A percentile compares a stretch with the other conserved stretches of the same genome.
phyloP scores from a whole-genome alignment of 345 rosid species.

The Dipteronia dyeriana region DNA sequence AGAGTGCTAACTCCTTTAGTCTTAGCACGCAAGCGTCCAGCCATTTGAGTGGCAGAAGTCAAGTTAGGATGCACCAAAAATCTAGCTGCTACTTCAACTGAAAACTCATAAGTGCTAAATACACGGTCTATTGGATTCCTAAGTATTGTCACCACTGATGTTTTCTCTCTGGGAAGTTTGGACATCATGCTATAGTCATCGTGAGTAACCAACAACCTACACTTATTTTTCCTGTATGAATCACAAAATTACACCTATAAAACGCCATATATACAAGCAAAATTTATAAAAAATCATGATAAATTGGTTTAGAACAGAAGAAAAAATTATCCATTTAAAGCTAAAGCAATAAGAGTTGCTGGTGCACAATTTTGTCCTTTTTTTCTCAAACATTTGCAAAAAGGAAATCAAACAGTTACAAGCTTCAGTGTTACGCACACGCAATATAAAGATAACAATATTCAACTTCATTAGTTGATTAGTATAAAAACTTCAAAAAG shows the following conservation, averaged over 20 bases:
- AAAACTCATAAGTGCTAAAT: constrained; percentile 91
- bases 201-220: constrained; percentile 86
- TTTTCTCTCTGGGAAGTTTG: constrained; percentile 74
- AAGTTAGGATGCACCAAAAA: constrained; percentile 95
- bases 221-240: constrained; percentile 64
- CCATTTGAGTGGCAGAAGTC: constrained; percentile 71
- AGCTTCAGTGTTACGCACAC: background rate
- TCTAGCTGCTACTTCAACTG: constrained; percentile 94
- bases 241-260: constrained; percentile 16
- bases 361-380: background rate
- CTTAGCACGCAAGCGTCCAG: constrained; percentile 62
- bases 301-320: background rate
- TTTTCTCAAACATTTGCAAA: background rate
- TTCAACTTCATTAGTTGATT: background rate
- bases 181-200: constrained; percentile 96
- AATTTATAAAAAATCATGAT: background rate
- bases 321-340: background rate
- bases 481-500: background rate
- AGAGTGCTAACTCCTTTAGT: constrained; percentile 75
- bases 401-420: background rate
- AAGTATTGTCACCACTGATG: constrained; percentile 88
- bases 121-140: constrained; percentile 89
- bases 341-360: background rate
- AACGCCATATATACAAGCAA: constrained; percentile 6
- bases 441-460: background rate